Base-by-base conservation (phyloP, 345 rosid species). In the Acer negundo region DNA sequence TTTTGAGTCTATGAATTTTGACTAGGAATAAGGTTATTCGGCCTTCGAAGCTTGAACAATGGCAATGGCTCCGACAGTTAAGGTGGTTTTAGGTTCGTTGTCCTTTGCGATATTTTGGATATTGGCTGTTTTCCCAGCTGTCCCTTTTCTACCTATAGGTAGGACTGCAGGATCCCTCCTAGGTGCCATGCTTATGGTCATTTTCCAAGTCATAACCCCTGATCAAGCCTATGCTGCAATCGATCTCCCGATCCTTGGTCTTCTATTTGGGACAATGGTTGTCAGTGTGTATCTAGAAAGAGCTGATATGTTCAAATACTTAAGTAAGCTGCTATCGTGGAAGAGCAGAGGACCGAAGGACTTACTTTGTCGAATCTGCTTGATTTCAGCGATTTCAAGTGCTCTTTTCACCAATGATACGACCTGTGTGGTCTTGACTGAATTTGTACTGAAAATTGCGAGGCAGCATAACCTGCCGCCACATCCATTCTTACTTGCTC, bases 341-440 rank as follows among this genome's bases (percentile, higher is more conserved):
- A 89, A 75, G 80, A 90, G 97, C 82, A 73, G 28, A 74, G 98
- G 98, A 62, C 75, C 97, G 0, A 90, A 86, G 82, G 97, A 95
- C 78, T 82, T 95, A 79, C 67, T 95, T 1, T 87, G 85, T 46
- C 71, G 98, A 49, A 82, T 95, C 74, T 91, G 94, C 75, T 38
- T 95, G 74, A 78, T 93, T 67, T 88, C 97, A 17, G 97, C 97
- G 0, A 77, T 89, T 69, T 92, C 97, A 7, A 93, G 97, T 44
- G 97, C 97, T 40, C 81, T 93, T 42, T 95, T 93, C 85, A 95
- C 98, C 3, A 95, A 95, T 56, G 98, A 95, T 20, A 95, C 97
- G 0, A 80, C 90, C 20, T 95, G 98, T 76, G 93, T 95, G 3
- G 85, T 95, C 4, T 77, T 92, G 78, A 95, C 95, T 3, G 97